phyloP scores from a whole-genome alignment of 2,329 filamentous ascomycete species.

The Bimuria novae-zelandiae region DNA sequence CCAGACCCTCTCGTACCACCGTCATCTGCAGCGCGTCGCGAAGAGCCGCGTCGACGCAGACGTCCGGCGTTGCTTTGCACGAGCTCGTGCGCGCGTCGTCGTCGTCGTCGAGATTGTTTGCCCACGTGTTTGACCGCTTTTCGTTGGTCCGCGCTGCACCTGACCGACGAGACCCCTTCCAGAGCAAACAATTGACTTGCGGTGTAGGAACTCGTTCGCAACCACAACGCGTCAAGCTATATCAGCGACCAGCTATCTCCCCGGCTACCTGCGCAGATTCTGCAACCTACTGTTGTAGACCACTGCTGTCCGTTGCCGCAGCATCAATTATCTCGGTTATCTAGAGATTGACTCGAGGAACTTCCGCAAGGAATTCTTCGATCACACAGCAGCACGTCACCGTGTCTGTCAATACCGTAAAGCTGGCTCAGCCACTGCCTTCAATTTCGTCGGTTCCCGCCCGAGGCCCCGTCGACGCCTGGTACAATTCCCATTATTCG shows the following conservation, averaged over 20 bases:
- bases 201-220: slow-evolving; percentile 32
- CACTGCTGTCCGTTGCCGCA: slow-evolving; percentile 22
- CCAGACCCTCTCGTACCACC: slow-evolving; percentile 23
- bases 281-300: slow-evolving; percentile 36
- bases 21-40: slow-evolving; percentile 19
- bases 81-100: slow-evolving; percentile 14
- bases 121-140: slow-evolving; percentile 34
- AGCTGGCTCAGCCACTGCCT: slow-evolving; percentile 79
- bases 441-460: slow-evolving; percentile 82
- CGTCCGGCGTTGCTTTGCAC: slow-evolving; percentile 9
- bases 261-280: slow-evolving; percentile 36
- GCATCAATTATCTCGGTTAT: slow-evolving; percentile 30
- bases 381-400: slow-evolving; percentile 6
- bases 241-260: slow-evolving; percentile 29
- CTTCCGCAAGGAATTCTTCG: slow-evolving; percentile 16
- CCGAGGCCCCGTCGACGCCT: slow-evolving; percentile 75
- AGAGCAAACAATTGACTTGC: slow-evolving; percentile 45
- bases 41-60: slow-evolving; percentile 11
- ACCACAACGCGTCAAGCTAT: slow-evolving; percentile 28
- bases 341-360: slow-evolving; percentile 27
- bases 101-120: slow-evolving; percentile 31
- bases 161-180: slow-evolving; percentile 20
- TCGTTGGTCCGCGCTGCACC: slow-evolving; percentile 30
- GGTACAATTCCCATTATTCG: slow-evolving; percentile 69
- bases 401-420: slow-evolving; percentile 67